Evolutionary conservation across 805 yeast species (phyloP), one percentile per base, ranked within the genome.

Genomic region (Schwanniomyces yamadae): DNA sequence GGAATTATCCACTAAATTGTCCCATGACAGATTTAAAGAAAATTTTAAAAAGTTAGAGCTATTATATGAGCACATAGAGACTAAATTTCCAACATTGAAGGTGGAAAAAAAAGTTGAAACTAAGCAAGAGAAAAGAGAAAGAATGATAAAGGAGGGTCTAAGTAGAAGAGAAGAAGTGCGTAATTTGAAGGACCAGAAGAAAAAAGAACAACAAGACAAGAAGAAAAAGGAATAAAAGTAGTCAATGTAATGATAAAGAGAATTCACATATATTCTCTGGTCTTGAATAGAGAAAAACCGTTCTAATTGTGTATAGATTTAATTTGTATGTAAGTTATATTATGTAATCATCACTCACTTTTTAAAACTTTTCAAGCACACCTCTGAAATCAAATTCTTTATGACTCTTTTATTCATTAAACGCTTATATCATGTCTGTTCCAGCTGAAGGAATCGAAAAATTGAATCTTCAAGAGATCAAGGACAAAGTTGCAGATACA

Each of bases 21-120:
- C 90, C 0, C 48, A 63, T 7, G 84, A 77, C 33, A 68, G 90
- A 45, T 88, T 84, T 50, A 57, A 52, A 6, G 93, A 86, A 51
- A 87, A 87, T 57, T 63, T 61, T 31, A 64, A 61, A 37, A 81
- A 84, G 41, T 65, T 84, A 49, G 61, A 69, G 5, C 72, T 66
- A 34, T 52, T 85, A 14, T 62, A 67, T 32, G 37, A 54, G 1
- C 68, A 71, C 4, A 67, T 82, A 15, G 64, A 63, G 7, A 31
- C 37, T 3, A 14, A 25, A 8, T 12, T 19, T 13, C 13, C n/a
- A 3, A 8, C 20, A 10, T 21, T 15, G 11, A 15, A 14, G 11
- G 16, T 6, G 4, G 10, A 21, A 3, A n/a, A 26, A 7, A 19
- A 14, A 17, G 15, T 12, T 10, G 43, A 40, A 20, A 68, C 81